A percentile compares a stretch with the other conserved stretches of the same genome.
These are phyloP conservation scores for Prunus yedoensis DNA, from an alignment of 331 rosid species.

Conservation along the genomic window DNA sequence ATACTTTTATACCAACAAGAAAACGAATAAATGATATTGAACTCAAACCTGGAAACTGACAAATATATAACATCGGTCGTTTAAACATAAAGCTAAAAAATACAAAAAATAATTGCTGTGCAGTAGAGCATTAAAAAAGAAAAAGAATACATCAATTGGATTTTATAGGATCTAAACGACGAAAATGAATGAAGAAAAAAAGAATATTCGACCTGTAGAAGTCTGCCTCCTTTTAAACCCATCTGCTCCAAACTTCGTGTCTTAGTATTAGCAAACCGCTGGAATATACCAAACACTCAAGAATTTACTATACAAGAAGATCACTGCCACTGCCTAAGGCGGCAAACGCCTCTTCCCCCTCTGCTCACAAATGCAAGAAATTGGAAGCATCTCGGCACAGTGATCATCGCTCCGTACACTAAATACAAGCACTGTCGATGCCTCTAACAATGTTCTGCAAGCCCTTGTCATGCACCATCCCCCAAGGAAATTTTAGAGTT, in stretches of 20 bases:
- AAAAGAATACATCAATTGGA: constrained; percentile 15
- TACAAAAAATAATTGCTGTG: neutral
- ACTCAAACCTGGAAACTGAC: neutral
- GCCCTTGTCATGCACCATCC: constrained; percentile 18
- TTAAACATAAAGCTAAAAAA: neutral
- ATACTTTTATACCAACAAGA: neutral
- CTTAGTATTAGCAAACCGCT: constrained; percentile 28
- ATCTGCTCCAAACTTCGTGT: constrained; percentile 27
- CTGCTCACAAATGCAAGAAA: constrained; percentile 8
- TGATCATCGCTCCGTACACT: constrained; percentile 36
- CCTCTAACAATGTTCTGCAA: constrained; percentile 24
- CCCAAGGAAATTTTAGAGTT: constrained; percentile 47
- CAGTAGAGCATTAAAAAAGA: neutral
- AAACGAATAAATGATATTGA: neutral
- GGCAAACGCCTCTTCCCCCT: constrained; percentile 9
- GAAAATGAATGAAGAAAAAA: constrained; percentile 36
- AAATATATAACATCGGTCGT: neutral
- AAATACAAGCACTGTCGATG: constrained; percentile 42
- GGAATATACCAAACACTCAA: constrained; percentile 23
- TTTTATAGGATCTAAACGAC: neutral
- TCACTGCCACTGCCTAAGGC: constrained; percentile 18
- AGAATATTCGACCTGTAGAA: constrained; percentile 36
- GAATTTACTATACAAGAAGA: constrained; percentile 23
- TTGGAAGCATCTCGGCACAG: constrained; percentile 24
- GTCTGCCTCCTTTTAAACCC: constrained; percentile 23